Percentiles rank a stretch among this genome's conserved stretches.
Evolutionary conservation across 352 stramenopile species (phyloP).

Genomic region (Pythium biforme): DNA sequence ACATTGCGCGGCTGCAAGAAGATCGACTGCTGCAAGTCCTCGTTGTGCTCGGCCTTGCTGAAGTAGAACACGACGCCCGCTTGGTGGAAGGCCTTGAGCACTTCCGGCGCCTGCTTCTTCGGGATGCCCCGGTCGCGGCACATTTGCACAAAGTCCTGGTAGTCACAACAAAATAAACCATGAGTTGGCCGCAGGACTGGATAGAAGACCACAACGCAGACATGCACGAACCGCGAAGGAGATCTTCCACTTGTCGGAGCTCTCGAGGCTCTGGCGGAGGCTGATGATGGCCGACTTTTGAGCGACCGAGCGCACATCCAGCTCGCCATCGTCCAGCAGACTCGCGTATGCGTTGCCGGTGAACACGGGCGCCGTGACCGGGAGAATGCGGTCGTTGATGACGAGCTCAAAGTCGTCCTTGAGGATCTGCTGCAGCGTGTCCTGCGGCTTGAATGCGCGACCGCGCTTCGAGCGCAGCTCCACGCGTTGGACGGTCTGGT

Average conservation of each 20-base stretch:
- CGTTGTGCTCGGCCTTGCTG: slow-evolving; percentile 59
- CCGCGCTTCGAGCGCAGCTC: slow-evolving; percentile 61
- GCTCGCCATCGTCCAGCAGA: slow-evolving; percentile 65
- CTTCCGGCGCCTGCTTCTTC: slow-evolving; percentile 78
- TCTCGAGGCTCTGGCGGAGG: slow-evolving; percentile 68
- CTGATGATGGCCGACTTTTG: slow-evolving; percentile 82
- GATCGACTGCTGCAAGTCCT: slow-evolving; percentile 70
- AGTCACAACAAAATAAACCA: no score
- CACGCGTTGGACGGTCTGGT: slow-evolving; percentile 68
- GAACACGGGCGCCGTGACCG: slow-evolving; percentile 70
- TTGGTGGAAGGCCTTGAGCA: slow-evolving; percentile 78
- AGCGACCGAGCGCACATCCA: slow-evolving; percentile 74
- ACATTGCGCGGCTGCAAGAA: slow-evolving; percentile 82
- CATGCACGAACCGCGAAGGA: slow-evolving; percentile 36
- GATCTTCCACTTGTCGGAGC: slow-evolving; percentile 79
- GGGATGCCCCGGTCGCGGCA: slow-evolving; percentile 73
- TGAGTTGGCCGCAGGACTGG: no score
- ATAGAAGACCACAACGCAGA: neutral
- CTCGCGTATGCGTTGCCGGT: slow-evolving; percentile 72
- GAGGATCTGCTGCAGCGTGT: slow-evolving; percentile 65
- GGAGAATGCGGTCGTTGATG: slow-evolving; percentile 76
- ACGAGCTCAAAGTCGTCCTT: slow-evolving; percentile 83
- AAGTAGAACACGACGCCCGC: slow-evolving; percentile 80
- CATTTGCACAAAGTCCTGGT: slow-evolving; percentile 70
- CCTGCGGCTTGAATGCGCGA: slow-evolving; percentile 53